phyloP scores from a whole-genome alignment of 83 land plant genomes.

The Thuja plicata region DNA sequence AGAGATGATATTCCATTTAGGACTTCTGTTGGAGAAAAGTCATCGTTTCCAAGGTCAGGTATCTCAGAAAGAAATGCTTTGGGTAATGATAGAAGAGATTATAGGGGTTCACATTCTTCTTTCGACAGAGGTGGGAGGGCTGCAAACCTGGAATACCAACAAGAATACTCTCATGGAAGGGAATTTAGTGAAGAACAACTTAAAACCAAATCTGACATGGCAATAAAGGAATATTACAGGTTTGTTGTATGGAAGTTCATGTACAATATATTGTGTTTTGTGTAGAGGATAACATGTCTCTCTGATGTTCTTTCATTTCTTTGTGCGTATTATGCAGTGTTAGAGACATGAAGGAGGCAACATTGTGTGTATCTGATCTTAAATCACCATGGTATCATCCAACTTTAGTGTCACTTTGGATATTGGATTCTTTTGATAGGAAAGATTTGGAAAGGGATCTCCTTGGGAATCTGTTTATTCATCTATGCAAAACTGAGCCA shows the following conservation, averaged over 20 bases:
- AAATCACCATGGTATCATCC: conserved; percentile 73
- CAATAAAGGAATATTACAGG: conserved; percentile 77
- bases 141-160: conserved; percentile 18
- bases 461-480: conserved; percentile 59
- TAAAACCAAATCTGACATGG: conserved; percentile 34
- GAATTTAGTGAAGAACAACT: conserved; percentile 39
- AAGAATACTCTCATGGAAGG: conserved; percentile 9
- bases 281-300: background rate
- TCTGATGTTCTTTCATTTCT: background rate
- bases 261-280: background rate
- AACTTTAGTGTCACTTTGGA: conserved; percentile 75
- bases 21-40: conserved; percentile 23
- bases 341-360: conserved; percentile 75
- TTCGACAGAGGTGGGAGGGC: conserved; percentile 28
- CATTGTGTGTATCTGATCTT: conserved; percentile 77
- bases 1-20: background rate
- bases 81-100: conserved; percentile 25
- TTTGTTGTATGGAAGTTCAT: conserved; percentile 13
- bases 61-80: conserved; percentile 26
- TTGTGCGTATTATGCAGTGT: conserved; percentile 51
- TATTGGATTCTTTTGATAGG: conserved; percentile 77
- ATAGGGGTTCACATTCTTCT: conserved; percentile 24
- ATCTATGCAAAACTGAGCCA: conserved; percentile 47
- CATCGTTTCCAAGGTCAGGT: conserved; percentile 5
- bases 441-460: conserved; percentile 76